Base-by-base conservation (phyloP, 345 rosid genomes). In the Camelina laxa region DNA sequence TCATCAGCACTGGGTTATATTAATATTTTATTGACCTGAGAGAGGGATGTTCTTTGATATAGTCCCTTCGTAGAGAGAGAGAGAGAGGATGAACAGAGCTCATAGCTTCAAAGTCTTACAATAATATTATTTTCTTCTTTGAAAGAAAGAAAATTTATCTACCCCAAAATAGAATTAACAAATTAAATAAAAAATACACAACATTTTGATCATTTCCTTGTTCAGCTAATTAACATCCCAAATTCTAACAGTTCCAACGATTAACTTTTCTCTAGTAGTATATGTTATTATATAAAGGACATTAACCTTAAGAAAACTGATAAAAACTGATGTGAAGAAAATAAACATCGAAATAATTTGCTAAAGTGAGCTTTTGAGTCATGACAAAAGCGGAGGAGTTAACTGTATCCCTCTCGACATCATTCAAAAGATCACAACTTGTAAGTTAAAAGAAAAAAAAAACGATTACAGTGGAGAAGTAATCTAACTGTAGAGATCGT, bases 401-500 rank as follows among this genome's bases (percentile, higher is more conserved):
- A 12, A 38, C 48, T 38, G 68, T 39, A 50, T 59, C 48, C n/a
- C 24, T 59, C 67, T 50, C 41, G 60, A 49, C 51, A 60, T 21
- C 68, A 39, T 51, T 27, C 35, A 63, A 39, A 54, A 42, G 63
- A 61, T 13, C 13, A 27, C 44, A 39, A 51, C 67, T 7, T 16
- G 9, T 3, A 21, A 31, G 12, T 17, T 16, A 36, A 33, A 16
- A 1, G 12, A 12, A 9, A 50, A 21, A 53, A 16, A 70, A 53
- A 17, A 63, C 10, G 24, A 21, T n/a, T 3, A 20, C n/a, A 5
- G 16, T 58, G 85, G 85, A 81, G 30, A 78, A 72, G 50, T n/a
- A 67, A 69, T 64, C 80, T 84, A 93, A 85, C 82, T 83, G 84
- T 92, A 92, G 49, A 92, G 98, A 77, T 92, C 98, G 30, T 92